Percentiles rank a stretch among this genome's conserved stretches.
Conservation (phyloP, 2,329 filamentous ascomycete genomes). For the Biscogniauxia marginata region DNA sequence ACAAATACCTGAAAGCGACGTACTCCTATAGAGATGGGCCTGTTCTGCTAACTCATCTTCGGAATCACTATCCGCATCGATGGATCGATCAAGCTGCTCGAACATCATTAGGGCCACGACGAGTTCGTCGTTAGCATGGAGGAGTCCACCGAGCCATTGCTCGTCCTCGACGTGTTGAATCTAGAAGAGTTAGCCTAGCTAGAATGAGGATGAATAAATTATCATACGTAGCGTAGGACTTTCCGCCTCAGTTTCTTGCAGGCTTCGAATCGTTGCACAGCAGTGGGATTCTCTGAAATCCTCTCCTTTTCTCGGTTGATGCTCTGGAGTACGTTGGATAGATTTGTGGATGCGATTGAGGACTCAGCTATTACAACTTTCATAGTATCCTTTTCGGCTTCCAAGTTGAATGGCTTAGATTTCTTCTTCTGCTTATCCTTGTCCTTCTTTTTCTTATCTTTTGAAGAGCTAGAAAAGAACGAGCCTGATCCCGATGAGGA, state of each 20-base stretch:
- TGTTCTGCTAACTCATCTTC: conserved; percentile 68
- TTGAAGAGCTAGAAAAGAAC: conserved; percentile 43
- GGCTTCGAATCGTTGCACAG: conserved; percentile 74
- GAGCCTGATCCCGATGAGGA: conserved; percentile 36
- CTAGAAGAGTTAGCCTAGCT: conserved; percentile 37
- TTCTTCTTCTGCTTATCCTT: conserved; percentile 58
- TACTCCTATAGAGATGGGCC: conserved; percentile 63
- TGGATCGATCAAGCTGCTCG: conserved; percentile 86
- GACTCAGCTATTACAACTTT: conserved; percentile 86
- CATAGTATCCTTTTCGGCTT: conserved; percentile 84
- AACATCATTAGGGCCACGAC: conserved; percentile 90
- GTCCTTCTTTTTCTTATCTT: conserved; percentile 51
- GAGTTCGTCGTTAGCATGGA: conserved; percentile 95
- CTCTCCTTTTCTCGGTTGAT: conserved; percentile 88
- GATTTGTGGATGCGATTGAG: conserved; percentile 85
- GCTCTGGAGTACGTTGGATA: conserved; percentile 81
- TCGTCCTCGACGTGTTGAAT: conserved; percentile 91
- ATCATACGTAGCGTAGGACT: conserved; percentile 74
- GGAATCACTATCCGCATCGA: conserved; percentile 72
- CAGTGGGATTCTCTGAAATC: conserved; percentile 79
- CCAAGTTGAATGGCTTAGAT: conserved; percentile 72
- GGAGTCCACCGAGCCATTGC: conserved; percentile 84
- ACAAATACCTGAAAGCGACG: conserved; percentile 22
- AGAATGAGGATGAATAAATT: neutral
- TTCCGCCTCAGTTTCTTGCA: conserved; percentile 85